Base-by-base conservation (phyloP, 169 alveolate genomes). In the Plasmodium reichenowi region DNA sequence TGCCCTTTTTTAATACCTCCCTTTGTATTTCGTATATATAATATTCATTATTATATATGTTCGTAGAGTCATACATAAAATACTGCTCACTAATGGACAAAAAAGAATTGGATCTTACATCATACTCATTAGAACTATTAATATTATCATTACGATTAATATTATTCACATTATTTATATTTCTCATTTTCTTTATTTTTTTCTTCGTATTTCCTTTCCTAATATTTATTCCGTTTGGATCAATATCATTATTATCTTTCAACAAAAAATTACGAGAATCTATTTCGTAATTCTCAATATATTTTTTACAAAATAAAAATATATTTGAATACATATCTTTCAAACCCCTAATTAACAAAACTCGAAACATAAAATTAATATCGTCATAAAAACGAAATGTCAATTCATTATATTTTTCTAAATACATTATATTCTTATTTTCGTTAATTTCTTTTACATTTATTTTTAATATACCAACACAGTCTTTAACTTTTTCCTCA, bases 1-100 rank as follows among this genome's bases (percentile, higher is more conserved):
- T 71, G 12, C 54, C 89, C 47, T 22, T 78, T 43, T 38, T 54
- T 15, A 78, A 20, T 13, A 78, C 26, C 6, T 78, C 89, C 64
- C 89, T 78, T 12, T 78, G 71, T 13, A 78, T 52, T 56, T 78
- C 89, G 10, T 78, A 78, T 24, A 78, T 70, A 58, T 66, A 64
- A 45, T n/a, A 74, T 64, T 74, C 88, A 12, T 50, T 74, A 45
- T 60, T 59, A 32, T 58, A 10, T n/a, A 74, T 26, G 26, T 59
- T 58, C 9, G 26, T 52, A 15, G 12, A n/a, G 38, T 74, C 88
- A 45, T 74, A 74, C 4, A 74, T 74, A 74, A 74, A 74, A 29
- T 74, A 74, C 10, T 74, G 74, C 29, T 74, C 88, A 60, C 13
- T 74, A 5, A 74, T 58, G 4, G 88, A 74, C 26, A 74, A 10